A percentile compares a stretch with the other conserved stretches of the same genome.
Evolutionary conservation across 2,329 filamentous ascomycete species (phyloP).

Genomic region (Stromatinia cepivora): DNA sequence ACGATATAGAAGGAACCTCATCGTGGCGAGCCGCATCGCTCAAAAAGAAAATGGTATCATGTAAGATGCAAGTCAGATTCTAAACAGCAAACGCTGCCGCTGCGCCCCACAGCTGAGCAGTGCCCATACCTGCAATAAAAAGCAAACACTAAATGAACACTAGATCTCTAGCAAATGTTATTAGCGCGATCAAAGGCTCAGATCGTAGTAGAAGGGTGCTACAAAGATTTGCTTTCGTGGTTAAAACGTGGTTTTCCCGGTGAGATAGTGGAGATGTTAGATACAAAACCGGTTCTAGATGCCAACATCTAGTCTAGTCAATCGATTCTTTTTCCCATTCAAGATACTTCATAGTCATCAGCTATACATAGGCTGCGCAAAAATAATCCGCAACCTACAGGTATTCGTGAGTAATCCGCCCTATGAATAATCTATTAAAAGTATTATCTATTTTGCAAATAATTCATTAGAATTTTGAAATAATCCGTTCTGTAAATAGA

Average conservation of each 20-base stretch:
- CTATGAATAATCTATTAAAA: too few relatives aligned
- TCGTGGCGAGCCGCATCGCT: not conserved
- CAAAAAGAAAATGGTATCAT: not conserved
- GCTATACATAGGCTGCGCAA: not conserved
- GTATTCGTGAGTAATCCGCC: too few relatives aligned
- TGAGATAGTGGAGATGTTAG: not conserved
- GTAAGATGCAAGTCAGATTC: not conserved
- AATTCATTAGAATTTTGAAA: too few relatives aligned
- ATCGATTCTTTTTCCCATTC: not conserved
- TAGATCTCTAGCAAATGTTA: not conserved
- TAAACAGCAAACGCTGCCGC: slow-evolving; percentile 8
- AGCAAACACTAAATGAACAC: not conserved
- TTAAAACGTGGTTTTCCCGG: not conserved
- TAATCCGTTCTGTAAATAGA: too few relatives aligned
- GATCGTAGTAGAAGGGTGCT: not conserved
- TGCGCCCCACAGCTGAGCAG: not conserved
- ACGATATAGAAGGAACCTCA: not conserved
- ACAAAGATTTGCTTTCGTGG: slow-evolving; percentile 7
- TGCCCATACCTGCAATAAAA: not conserved
- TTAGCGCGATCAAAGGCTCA: not conserved
- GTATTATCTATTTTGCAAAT: too few relatives aligned
- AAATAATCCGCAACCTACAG: too few relatives aligned
- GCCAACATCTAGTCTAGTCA: not conserved
- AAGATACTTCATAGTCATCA: not conserved
- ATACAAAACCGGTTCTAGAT: not conserved